Evolutionary conservation across 805 yeast species (phyloP).

Genomic region (Millerago galiae): DNA sequence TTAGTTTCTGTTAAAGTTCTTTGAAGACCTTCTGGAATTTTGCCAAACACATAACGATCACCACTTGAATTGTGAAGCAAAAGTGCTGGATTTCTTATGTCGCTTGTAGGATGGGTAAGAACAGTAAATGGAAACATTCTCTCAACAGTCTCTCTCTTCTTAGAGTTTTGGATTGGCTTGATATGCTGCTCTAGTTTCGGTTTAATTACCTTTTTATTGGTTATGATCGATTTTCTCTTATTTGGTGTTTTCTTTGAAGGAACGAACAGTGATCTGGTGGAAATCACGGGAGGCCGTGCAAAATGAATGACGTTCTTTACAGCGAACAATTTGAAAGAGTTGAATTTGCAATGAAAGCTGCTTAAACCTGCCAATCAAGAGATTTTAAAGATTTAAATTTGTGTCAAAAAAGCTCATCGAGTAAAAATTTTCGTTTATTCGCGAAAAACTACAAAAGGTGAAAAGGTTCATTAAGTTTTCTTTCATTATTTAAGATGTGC

Average conservation of each 20-base stretch:
- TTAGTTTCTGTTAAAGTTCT: constrained; percentile 60
- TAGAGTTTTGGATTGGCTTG: not conserved
- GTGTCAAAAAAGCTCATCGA: constrained; percentile 7
- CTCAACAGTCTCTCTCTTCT: constrained; percentile 6
- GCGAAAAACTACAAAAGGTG: not conserved
- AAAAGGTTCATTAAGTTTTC: not conserved
- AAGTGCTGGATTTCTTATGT: constrained; percentile 50
- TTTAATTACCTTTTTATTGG: not conserved
- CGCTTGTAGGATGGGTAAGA: constrained; percentile 57
- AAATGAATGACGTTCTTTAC: not conserved
- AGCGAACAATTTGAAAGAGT: not conserved
- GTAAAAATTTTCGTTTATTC: not conserved
- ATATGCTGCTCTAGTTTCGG: not conserved
- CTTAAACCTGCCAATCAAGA: not conserved
- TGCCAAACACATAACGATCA: constrained; percentile 62
- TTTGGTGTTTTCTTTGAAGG: not conserved
- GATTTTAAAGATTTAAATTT: not conserved
- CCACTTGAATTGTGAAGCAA: constrained; percentile 34
- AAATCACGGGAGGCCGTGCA: constrained; percentile 12
- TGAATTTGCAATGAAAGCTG: not conserved
- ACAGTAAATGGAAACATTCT: constrained; percentile 46
- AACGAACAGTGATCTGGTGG: constrained; percentile 7
- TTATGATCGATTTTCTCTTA: not conserved
- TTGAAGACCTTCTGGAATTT: constrained; percentile 82
- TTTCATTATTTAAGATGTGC: constrained; percentile 59